phyloP scores from a whole-genome alignment of 257 asterid genomes.

The Ocimum tenuiflorum region DNA sequence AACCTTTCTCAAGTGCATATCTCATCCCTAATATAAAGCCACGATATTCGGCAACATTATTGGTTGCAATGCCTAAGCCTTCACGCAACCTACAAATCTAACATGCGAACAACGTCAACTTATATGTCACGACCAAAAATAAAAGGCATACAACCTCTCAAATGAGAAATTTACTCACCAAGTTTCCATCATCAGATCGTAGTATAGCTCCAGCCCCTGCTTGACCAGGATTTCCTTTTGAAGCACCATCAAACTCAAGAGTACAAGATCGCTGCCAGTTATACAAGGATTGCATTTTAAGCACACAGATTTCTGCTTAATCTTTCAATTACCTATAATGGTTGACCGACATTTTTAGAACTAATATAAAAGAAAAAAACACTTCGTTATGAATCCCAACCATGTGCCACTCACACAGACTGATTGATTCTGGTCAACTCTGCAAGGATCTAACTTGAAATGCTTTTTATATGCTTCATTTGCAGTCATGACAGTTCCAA shows the following conservation, averaged over 20 bases:
- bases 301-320: slow-evolving; percentile 1
- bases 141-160: background rate
- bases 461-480: slow-evolving; percentile 29
- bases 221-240: slow-evolving; percentile 96
- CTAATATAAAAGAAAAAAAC: background rate
- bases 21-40: slow-evolving; percentile 82
- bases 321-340: slow-evolving; percentile 4
- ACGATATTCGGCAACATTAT: slow-evolving; percentile 91
- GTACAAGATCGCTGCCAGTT: slow-evolving; percentile 63
- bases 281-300: slow-evolving; percentile 16
- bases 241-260: slow-evolving; percentile 92
- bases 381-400: slow-evolving; percentile 3
- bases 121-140: background rate
- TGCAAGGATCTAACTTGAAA: slow-evolving; percentile 31
- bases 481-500: slow-evolving; percentile 25
- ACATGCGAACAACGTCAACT: slow-evolving; percentile 21
- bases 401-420: slow-evolving; percentile 30
- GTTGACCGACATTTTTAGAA: background rate
- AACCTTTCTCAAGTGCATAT: slow-evolving; percentile 76
- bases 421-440: slow-evolving; percentile 30
- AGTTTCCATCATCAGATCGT: slow-evolving; percentile 81
- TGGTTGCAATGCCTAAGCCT: slow-evolving; percentile 91
- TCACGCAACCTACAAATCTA: slow-evolving; percentile 86
- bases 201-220: slow-evolving; percentile 96
- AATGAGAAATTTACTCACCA: slow-evolving; percentile 37